Conservation (phyloP, 306 rosid genomes). For the Cajanus cajan region DNA sequence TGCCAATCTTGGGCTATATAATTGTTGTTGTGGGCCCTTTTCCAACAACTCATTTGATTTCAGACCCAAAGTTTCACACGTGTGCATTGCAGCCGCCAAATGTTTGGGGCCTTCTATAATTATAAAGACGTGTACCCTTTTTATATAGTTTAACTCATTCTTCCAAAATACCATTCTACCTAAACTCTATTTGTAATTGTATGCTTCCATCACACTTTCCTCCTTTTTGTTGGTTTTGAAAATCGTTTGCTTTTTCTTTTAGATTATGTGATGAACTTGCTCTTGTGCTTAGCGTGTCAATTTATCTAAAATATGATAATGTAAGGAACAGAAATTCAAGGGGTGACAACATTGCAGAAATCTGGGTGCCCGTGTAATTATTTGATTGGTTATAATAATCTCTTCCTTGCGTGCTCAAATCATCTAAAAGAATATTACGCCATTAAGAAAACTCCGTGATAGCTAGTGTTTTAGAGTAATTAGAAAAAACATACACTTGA, state of each 20-base stretch:
- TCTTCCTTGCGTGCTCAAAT: neutral
- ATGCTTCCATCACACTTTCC: neutral
- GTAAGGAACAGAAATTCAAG: neutral
- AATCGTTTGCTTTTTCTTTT: neutral
- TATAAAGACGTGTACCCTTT: neutral
- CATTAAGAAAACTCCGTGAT: neutral
- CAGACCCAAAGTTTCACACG: neutral
- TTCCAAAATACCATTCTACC: too few species aligned
- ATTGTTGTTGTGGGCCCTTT: neutral
- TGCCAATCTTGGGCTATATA: neutral
- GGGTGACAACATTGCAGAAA: neutral
- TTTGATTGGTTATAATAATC: neutral
- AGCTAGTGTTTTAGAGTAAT: neutral
- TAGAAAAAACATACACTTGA: neutral
- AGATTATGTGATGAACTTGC: neutral
- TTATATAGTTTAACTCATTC: neutral
- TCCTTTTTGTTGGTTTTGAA: neutral
- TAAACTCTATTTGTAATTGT: too few species aligned
- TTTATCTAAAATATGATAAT: neutral
- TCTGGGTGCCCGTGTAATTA: neutral
- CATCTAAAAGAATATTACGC: neutral
- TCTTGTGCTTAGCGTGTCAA: neutral
- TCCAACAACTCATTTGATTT: neutral
- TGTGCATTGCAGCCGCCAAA: neutral
- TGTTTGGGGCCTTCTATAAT: neutral